Evolutionary conservation across 805 yeast genomes (phyloP).

Genomic region (Candida nitratophila): DNA sequence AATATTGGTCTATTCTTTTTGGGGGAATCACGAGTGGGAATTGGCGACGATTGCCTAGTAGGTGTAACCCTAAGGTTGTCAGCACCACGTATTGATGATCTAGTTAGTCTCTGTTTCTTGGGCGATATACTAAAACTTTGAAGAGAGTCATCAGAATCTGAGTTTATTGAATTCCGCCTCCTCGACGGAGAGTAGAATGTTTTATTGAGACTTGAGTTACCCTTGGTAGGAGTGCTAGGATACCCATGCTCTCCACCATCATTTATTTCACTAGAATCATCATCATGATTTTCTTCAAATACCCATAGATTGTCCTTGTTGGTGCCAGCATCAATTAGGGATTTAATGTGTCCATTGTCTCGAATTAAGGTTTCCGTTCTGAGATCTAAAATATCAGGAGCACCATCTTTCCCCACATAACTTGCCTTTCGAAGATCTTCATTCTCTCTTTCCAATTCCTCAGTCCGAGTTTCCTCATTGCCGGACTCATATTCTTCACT

Average conservation of each 20-base stretch:
- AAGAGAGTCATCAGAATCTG: neutral
- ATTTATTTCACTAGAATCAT: neutral
- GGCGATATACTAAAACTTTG: too few relatives aligned
- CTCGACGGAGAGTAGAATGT: too few relatives aligned
- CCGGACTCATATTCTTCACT: conserved; percentile 30
- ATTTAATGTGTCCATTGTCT: conserved; percentile 64
- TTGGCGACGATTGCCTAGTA: too few relatives aligned
- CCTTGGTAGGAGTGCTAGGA: too few relatives aligned
- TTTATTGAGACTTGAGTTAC: too few relatives aligned
- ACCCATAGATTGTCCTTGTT: neutral
- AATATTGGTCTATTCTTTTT: neutral
- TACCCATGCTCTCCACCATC: neutral
- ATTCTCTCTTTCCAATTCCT: neutral
- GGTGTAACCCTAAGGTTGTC: neutral
- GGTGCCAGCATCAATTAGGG: conserved; percentile 26
- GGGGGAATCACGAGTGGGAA: too few relatives aligned
- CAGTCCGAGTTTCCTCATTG: neutral
- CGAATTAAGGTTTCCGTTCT: conserved; percentile 53
- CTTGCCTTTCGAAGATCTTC: neutral
- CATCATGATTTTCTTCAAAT: neutral
- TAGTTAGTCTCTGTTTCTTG: neutral
- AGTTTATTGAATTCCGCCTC: neutral
- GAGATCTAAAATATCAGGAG: conserved; percentile 47
- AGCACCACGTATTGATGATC: neutral
- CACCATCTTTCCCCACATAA: neutral